These are phyloP conservation scores for Codiaeum variegatum DNA, from an alignment of 441 rosid genomes.

Conservation along the genomic window DNA sequence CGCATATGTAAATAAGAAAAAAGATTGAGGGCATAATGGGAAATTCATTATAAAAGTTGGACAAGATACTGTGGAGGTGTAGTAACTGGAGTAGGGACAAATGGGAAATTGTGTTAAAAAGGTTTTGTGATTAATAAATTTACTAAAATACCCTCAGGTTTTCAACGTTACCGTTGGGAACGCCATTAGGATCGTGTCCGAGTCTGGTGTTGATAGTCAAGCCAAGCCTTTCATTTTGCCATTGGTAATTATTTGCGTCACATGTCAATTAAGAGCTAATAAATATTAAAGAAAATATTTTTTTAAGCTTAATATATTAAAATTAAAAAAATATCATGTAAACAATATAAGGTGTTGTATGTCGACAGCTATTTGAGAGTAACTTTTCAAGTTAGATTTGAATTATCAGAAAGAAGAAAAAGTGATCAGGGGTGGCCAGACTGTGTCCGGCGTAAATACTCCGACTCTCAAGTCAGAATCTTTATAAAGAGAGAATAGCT, in stretches of 20 bases:
- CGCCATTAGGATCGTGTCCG: background rate
- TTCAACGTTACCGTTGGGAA: constrained; percentile 24
- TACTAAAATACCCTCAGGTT: constrained; percentile 11
- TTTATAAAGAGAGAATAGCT: no score
- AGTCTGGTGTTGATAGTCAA: constrained; percentile 7
- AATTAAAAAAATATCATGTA: no score
- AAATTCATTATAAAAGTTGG: constrained; percentile 7
- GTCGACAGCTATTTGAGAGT: no score
- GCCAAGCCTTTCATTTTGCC: background rate
- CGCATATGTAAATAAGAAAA: constrained; percentile 3
- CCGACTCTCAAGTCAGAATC: no score
- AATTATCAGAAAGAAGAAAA: no score
- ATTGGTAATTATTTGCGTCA: background rate
- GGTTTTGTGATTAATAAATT: background rate
- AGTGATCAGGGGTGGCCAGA: no score
- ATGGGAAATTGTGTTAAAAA: background rate
- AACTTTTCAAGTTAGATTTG: no score
- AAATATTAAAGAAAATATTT: no score
- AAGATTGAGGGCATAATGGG: constrained; percentile 22
- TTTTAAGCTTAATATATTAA: no score
- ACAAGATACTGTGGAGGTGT: constrained; percentile 4
- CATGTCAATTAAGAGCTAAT: no score
- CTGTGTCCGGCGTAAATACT: no score
- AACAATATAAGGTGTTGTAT: no score
- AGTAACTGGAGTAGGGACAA: constrained; percentile 17